Evolutionary conservation across 2,329 filamentous ascomycete genomes (phyloP), one percentile per base, ranked within the genome.

Genomic region (Trichophaea hybrida): DNA sequence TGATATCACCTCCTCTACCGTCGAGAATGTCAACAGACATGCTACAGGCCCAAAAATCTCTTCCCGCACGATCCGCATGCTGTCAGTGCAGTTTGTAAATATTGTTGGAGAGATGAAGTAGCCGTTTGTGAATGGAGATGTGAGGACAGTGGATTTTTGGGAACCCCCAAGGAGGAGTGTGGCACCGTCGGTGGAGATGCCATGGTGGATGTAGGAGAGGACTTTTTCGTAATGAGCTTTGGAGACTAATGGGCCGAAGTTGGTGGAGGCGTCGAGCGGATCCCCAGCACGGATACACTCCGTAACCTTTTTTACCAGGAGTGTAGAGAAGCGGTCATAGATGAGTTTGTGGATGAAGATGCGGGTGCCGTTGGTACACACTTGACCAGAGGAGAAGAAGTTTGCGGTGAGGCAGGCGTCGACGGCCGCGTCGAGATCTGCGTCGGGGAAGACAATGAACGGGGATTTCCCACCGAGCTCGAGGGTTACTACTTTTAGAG

Each of bases 381-480:
- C 88, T 73, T 95, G 89, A 34, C 89, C 89, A 0, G 86, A 86
- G 66, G 85, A 89, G 77, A 86, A 94, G 75, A 94, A 94, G 73
- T 94, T 94, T 68, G 88, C 89, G 77, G 94, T 88, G 85, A 94
- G 90, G 64, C 88, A 88, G 34, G 87, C 85, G 69, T 94, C 84
- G 37, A 88, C 89, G n/a, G 89, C 89, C 68, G 81, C 80, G 50
- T 87, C 83, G 17, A 91, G 72, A 55, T 88, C 81, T 13, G 85
- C 86, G 69, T 94, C 88, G 0, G 86, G 86, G 0, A 94, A 80
- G 51, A 95, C 77, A 55, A 95, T 76, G 46, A 88, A 76, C 0
- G 88, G 86, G 61, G 84, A 88, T 74, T 94, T 94, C 54, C 89
- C 89, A 58, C 89, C 89, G 0, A 94, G 78, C 73, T 95, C 89